Percentiles rank a stretch among this genome's conserved stretches.
Evolutionary conservation across 2,329 filamentous ascomycete genomes (phyloP).

Genomic region (Parascedosporium putredinis): DNA sequence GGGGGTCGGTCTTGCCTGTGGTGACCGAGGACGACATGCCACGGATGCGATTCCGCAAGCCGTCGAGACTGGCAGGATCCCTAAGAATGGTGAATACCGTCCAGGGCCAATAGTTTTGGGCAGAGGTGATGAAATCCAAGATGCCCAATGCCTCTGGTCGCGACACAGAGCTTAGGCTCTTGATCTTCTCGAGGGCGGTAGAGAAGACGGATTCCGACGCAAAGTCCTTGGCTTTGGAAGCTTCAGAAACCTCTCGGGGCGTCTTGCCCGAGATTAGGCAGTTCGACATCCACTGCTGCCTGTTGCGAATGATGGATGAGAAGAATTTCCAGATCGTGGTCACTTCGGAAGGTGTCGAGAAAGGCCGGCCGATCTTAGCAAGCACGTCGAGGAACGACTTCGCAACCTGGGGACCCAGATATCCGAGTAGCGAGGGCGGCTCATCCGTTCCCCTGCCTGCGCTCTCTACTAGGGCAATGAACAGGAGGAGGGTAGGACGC

Average conservation of each 20-base stretch:
- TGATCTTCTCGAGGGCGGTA: slow-evolving; percentile 61
- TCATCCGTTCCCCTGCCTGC: slow-evolving; percentile 59
- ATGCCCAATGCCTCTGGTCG: slow-evolving; percentile 61
- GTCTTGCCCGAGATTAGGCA: slow-evolving; percentile 83
- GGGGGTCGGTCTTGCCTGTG: slow-evolving; percentile 43
- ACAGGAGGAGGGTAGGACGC: slow-evolving; percentile 53
- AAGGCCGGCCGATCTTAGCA: slow-evolving; percentile 65
- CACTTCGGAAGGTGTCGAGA: slow-evolving; percentile 54
- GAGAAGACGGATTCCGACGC: slow-evolving; percentile 55
- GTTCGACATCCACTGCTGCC: slow-evolving; percentile 93
- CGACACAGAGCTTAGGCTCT: slow-evolving; percentile 52
- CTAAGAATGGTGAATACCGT: slow-evolving; percentile 71
- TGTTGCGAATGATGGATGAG: slow-evolving; percentile 73
- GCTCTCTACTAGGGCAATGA: slow-evolving; percentile 63
- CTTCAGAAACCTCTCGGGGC: slow-evolving; percentile 49
- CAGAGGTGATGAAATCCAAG: slow-evolving; percentile 75
- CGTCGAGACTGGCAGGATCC: slow-evolving; percentile 62
- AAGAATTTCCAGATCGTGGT: slow-evolving; percentile 75
- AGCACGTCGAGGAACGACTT: slow-evolving; percentile 75
- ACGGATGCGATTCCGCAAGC: slow-evolving; percentile 60
- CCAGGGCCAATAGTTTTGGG: slow-evolving; percentile 95
- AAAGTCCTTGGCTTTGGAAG: slow-evolving; percentile 42
- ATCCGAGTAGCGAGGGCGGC: slow-evolving; percentile 86
- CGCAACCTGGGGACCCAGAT: slow-evolving; percentile 71
- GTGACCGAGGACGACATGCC: slow-evolving; percentile 41